Evolutionary conservation across 768 basidiomycete species (phyloP).

Genomic region (Suillus tomentosus): DNA sequence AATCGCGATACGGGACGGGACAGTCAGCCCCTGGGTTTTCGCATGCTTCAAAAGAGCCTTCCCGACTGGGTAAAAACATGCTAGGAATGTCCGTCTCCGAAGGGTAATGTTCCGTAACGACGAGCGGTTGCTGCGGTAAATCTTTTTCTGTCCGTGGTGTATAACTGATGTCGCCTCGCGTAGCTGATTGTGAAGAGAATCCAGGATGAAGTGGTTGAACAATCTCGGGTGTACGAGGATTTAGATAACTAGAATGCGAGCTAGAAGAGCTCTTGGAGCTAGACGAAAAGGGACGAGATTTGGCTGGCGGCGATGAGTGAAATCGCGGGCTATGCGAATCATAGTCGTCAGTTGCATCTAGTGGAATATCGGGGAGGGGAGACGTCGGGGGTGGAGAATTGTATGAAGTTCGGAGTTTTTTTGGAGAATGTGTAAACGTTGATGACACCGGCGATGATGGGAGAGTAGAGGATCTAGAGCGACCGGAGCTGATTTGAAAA

Average conservation of each 20-base stretch:
- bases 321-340: neutral
- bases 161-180: neutral
- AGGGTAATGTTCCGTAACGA: neutral
- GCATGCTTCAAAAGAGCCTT: neutral
- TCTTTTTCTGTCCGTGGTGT: neutral
- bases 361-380: neutral
- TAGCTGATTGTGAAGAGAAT: neutral
- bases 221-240: neutral
- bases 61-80: neutral
- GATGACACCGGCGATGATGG: neutral
- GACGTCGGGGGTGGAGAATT: neutral
- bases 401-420: neutral
- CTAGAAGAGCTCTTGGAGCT: neutral
- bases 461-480: conserved; percentile 1
- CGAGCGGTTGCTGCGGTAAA: neutral
- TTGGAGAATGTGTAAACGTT: neutral
- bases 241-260: neutral
- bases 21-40: neutral
- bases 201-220: no score
- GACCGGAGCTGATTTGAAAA: neutral
- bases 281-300: neutral
- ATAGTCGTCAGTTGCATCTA: no score
- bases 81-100: neutral
- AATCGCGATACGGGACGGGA: conserved; percentile 22
- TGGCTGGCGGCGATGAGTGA: neutral